phyloP scores from a whole-genome alignment of 306 rosid genomes.

The Trifolium subterraneum region DNA sequence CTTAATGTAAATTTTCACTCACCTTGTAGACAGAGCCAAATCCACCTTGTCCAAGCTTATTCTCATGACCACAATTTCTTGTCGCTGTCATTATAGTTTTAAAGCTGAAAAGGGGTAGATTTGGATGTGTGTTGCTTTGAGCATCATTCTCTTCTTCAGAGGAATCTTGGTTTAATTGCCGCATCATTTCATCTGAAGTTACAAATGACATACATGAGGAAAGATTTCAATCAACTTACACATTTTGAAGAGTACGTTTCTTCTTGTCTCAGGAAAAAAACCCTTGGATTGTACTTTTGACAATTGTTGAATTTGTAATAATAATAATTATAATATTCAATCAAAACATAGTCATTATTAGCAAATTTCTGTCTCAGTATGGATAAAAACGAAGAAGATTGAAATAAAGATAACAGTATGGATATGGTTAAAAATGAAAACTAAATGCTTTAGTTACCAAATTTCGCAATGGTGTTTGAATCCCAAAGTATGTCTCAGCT shows the following conservation, averaged over 20 bases:
- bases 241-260: background rate
- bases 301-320: background rate
- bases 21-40: constrained; percentile 70
- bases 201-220: constrained; percentile 15
- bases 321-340: background rate
- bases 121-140: constrained; percentile 32
- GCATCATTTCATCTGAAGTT: constrained; percentile 31
- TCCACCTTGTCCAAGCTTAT: constrained; percentile 68
- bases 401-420: too few relatives aligned
- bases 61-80: constrained; percentile 33
- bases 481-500: background rate
- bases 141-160: constrained; percentile 15
- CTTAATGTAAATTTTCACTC: background rate
- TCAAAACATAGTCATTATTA: background rate
- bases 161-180: constrained; percentile 19
- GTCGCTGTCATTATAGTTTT: constrained; percentile 47
- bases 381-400: too few relatives aligned
- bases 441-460: background rate
- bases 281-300: too few relatives aligned
- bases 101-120: constrained; percentile 41
- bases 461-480: background rate
- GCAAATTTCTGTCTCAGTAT: too few relatives aligned
- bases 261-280: background rate
- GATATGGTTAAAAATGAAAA: background rate
- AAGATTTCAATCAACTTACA: constrained; percentile 20